Evolutionary conservation across 176 grass and related monocot species (phyloP).

Genomic region (Bonia amplexicaulis): DNA sequence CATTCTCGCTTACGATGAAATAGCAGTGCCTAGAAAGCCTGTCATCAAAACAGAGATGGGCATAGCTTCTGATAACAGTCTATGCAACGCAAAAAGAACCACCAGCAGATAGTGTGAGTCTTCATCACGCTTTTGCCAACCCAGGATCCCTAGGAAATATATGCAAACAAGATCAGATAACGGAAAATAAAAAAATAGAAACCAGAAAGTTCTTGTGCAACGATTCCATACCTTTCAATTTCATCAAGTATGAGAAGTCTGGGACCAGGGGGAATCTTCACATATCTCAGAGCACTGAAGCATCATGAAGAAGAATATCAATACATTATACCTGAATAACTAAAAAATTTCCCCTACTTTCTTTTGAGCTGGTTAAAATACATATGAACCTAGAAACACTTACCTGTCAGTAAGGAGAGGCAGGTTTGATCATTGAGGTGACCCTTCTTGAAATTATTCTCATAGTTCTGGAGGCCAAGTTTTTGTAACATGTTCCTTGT

Average conservation of each 20-base stretch:
- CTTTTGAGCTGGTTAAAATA: neutral
- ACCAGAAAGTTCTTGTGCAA: neutral
- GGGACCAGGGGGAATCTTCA: conserved; percentile 84
- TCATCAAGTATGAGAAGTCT: conserved; percentile 89
- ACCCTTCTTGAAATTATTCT: conserved; percentile 95
- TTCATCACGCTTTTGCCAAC: conserved; percentile 41
- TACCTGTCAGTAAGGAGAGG: conserved; percentile 82
- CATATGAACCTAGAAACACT: neutral
- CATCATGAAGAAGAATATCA: conserved; percentile 13
- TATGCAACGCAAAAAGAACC: conserved; percentile 13
- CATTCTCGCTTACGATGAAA: neutral
- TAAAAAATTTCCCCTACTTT: neutral
- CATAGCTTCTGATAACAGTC: neutral
- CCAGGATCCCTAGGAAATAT: conserved; percentile 47
- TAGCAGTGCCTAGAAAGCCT: neutral
- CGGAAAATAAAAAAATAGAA: neutral
- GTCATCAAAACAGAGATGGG: conserved; percentile 20
- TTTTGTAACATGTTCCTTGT: conserved; percentile 69
- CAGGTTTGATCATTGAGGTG: conserved; percentile 80
- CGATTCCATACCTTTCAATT: conserved; percentile 67
- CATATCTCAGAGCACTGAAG: conserved; percentile 83
- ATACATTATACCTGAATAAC: neutral
- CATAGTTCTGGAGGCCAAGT: conserved; percentile 83
- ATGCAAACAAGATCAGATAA: neutral
- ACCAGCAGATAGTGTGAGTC: neutral